These are phyloP conservation scores for Xanthoceras sorbifolium DNA, from an alignment of 345 rosid genomes.

Conservation along the genomic window DNA sequence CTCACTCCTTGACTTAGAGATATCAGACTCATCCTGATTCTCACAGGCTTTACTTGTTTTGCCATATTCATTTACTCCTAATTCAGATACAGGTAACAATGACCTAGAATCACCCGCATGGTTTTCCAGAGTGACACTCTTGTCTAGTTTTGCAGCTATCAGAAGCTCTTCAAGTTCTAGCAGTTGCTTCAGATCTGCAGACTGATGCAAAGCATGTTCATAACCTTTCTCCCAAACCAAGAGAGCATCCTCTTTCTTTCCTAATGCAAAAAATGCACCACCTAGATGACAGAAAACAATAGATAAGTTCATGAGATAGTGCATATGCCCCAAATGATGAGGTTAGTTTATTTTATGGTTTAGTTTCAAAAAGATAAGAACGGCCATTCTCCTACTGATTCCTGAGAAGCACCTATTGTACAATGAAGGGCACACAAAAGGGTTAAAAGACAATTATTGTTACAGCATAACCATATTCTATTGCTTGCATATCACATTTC, in stretches of 20 bases:
- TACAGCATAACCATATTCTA: background rate
- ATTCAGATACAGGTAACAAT: conserved; percentile 25
- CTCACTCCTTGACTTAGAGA: conserved; percentile 23
- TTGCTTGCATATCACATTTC: background rate
- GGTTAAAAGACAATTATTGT: background rate
- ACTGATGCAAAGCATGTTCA: conserved; percentile 56
- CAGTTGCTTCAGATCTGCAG: conserved; percentile 87
- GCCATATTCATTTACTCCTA: conserved; percentile 29
- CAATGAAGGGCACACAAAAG: background rate
- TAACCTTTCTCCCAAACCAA: conserved; percentile 80
- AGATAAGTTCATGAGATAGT: conserved; percentile 27
- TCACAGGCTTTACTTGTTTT: conserved; percentile 32
- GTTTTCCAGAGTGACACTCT: conserved; percentile 29
- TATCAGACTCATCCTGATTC: conserved; percentile 29
- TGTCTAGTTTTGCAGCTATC: conserved; percentile 51
- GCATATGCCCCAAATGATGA: conserved; percentile 1
- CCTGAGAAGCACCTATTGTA: background rate
- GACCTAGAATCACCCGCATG: conserved; percentile 28
- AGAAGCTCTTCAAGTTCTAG: conserved; percentile 87
- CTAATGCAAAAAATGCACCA: conserved; percentile 72
- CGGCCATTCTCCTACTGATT: background rate
- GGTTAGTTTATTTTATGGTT: background rate
- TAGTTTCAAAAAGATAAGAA: background rate
- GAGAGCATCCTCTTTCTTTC: conserved; percentile 77
- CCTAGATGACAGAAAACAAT: conserved; percentile 47